Evolutionary conservation across 768 basidiomycete genomes (phyloP).

Genomic region (Peribolospora kevripleyi): DNA sequence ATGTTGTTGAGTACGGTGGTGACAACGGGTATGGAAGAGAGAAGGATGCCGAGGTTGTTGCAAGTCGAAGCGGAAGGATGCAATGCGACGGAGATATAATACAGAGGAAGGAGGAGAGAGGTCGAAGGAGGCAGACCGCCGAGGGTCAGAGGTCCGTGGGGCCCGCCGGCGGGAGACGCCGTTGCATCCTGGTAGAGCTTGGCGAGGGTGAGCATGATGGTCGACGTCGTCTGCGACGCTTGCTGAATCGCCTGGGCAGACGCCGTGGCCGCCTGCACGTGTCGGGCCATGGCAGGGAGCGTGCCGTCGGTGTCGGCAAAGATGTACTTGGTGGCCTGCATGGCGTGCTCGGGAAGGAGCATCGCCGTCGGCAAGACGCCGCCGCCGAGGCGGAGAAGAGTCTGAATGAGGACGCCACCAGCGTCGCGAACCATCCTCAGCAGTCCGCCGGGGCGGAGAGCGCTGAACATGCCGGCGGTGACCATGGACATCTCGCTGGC

Average conservation of each 20-base stretch:
- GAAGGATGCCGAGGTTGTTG: conserved; percentile 30
- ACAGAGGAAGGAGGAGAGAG: conserved; percentile 25
- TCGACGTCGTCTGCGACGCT: conserved; percentile 21
- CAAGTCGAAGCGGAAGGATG: conserved; percentile 26
- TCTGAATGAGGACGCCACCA: conserved; percentile 8
- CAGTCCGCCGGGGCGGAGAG: conserved; percentile 4
- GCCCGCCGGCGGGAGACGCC: conserved; percentile 13
- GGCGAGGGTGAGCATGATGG: conserved; percentile 26
- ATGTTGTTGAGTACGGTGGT: conserved; percentile 1
- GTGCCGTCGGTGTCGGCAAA: conserved; percentile 20
- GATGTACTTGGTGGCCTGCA: conserved; percentile 20
- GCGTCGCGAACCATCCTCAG: conserved; percentile 10
- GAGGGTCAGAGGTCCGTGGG: conserved; percentile 15
- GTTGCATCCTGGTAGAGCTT: conserved; percentile 24
- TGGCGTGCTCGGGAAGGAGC: conserved; percentile 24
- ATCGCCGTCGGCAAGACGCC: conserved; percentile 25
- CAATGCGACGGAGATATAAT: conserved; percentile 28
- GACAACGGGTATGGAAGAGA: conserved; percentile 20
- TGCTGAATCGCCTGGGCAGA: conserved; percentile 7
- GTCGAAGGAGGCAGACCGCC: conserved; percentile 11
- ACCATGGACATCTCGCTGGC: conserved; percentile 8
- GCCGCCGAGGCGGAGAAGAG: conserved; percentile 15
- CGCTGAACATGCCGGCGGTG: conserved; percentile 2
- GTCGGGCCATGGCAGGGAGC: conserved; percentile 20
- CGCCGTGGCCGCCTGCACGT: background rate